These are phyloP conservation scores for Physcomitrellopsis africana DNA, from an alignment of 225 moss, liverwort and hornwort genomes.

Conservation along the genomic window DNA sequence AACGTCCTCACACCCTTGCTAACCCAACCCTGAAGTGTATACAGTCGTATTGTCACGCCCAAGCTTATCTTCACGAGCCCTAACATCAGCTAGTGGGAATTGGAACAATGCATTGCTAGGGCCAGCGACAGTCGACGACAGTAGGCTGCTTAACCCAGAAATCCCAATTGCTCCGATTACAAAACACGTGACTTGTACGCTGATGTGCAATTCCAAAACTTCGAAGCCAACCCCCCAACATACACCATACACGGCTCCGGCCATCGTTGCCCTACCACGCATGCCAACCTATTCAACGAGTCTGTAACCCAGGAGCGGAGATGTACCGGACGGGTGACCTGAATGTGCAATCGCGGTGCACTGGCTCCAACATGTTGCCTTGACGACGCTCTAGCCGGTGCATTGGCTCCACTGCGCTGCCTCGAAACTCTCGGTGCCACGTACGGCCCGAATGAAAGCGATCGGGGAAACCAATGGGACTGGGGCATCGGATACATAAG, in stretches of 20 bases:
- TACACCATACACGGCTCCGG: background rate
- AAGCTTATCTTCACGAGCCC: slow-evolving; percentile 1
- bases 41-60: slow-evolving; percentile 6
- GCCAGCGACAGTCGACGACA: background rate
- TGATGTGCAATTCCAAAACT: background rate
- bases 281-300: slow-evolving; percentile 15
- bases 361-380: slow-evolving; percentile 43
- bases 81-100: background rate
- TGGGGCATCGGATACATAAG: slow-evolving; percentile 49
- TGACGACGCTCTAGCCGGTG: slow-evolving; percentile 15
- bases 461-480: slow-evolving; percentile 75
- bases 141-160: slow-evolving; percentile 4
- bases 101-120: slow-evolving; percentile 7
- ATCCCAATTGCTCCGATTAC: slow-evolving; percentile 2
- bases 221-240: background rate
- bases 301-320: slow-evolving; percentile 27
- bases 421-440: slow-evolving; percentile 23
- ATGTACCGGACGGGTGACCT: slow-evolving; percentile 72
- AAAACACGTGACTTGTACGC: background rate
- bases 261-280: background rate
- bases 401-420: slow-evolving; percentile 34
- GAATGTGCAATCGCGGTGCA: slow-evolving; percentile 53
- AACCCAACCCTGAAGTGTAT: background rate
- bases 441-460: slow-evolving; percentile 57
- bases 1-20: slow-evolving; percentile 2